Evolutionary conservation across 768 basidiomycete species (phyloP), one percentile per base, ranked within the genome.

Genomic region (Hemileccinum rubropunctum): DNA sequence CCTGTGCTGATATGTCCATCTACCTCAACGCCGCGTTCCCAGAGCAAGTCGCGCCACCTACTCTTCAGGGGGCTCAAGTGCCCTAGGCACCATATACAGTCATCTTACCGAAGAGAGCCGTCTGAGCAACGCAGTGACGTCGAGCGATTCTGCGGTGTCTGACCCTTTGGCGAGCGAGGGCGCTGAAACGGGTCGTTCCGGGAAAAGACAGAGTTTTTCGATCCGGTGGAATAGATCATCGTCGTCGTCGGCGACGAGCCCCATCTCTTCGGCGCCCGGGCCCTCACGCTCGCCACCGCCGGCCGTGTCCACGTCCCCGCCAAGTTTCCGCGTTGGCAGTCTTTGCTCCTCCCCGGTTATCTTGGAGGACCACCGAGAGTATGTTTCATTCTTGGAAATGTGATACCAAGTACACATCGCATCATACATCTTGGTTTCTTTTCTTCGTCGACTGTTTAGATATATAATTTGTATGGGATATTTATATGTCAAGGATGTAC

Each of bases 291-390:
- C 59, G 21, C 34, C 47, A 14, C 17, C 18, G 7, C 10, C 48
- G 20, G n/a, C 21, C 0, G 9, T 21, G 3, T 6, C 41, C 6
- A 15, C 18, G 13, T 35, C 34, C 12, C 28, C 52, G 7, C 42
- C 14, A 18, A 43, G 47, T 33, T 15, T 21, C 12, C 13, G 8
- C 26, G 0, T 18, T 6, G 18, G 10, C 10, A 42, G 39, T 15
- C 11, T 34, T n/a, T 43, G 32, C n/a, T 32, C 51, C 11, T 5
- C 44, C 17, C 37, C 55, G 2, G 40, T 46, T 13, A 40, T 56
- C n/a, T 37, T 41, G 12, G 57, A 66, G 39, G 49, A 51, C 18
- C 40, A 48, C 35, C 37, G 8, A 37, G 59, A 65, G 32, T 64
- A 58, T 47, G 51, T 65, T 3, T 30, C 28, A 2, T 30, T 30